Evolutionary conservation across 2,329 filamentous ascomycete species (phyloP).

Genomic region (Phyllosticta ampelicida): DNA sequence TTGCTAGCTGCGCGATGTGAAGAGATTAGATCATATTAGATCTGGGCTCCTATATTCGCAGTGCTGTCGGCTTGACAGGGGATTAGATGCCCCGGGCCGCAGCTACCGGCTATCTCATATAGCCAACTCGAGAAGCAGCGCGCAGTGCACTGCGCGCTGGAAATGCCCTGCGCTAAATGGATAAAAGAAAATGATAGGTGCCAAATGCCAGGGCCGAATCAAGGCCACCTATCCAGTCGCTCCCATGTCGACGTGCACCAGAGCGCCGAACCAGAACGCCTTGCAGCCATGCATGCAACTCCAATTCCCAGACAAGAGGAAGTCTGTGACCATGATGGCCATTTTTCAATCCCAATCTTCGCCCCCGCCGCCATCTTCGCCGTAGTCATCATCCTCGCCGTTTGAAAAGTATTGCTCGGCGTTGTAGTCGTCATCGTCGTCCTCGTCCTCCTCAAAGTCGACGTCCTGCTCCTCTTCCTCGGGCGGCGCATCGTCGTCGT

Average conservation of each 20-base stretch:
- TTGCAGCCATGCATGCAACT: background rate
- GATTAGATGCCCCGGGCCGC: too few relatives aligned
- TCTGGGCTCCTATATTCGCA: too few relatives aligned
- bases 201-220: too few relatives aligned
- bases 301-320: background rate
- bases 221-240: too few relatives aligned
- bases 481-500: conserved; percentile 31
- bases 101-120: too few relatives aligned
- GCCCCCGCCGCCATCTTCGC: conserved; percentile 41
- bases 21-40: too few relatives aligned
- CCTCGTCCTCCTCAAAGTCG: conserved; percentile 50
- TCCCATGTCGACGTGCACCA: background rate
- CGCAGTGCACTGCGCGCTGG: too few relatives aligned
- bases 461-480: conserved; percentile 43
- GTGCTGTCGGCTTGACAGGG: too few relatives aligned
- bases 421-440: conserved; percentile 53
- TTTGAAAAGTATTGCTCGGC: conserved; percentile 55
- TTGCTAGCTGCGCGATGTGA: too few relatives aligned
- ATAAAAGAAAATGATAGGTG: too few relatives aligned
- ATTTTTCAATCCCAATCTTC: conserved; percentile 17
- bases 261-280: background rate
- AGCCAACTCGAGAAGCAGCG: too few relatives aligned
- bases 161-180: too few relatives aligned
- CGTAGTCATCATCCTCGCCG: conserved; percentile 47
- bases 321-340: background rate